Conservation (phyloP, 768 basidiomycete species). For the Cystofilobasidium ferigula region DNA sequence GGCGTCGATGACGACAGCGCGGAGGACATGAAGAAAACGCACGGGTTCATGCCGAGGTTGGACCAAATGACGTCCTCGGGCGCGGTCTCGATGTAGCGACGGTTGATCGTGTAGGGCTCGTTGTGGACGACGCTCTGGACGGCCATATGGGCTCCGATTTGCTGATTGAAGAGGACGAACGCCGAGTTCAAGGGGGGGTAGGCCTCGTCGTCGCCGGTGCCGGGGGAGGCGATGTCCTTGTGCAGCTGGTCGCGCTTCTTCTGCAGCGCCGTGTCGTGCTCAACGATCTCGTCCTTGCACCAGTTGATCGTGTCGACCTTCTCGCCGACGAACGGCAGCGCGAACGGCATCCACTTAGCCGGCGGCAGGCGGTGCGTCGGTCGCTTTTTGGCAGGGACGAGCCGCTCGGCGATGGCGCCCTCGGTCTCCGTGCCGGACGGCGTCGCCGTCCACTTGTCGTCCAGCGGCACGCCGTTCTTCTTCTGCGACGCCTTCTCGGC, state of each 20-base stretch:
- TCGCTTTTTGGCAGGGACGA: conserved; percentile 60
- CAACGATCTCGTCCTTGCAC: conserved; percentile 62
- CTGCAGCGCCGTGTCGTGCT: conserved; percentile 44
- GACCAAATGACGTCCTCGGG: conserved; percentile 86
- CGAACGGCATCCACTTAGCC: conserved; percentile 44
- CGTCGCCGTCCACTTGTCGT: conserved; percentile 28
- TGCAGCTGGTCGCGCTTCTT: conserved; percentile 31
- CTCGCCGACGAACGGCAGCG: conserved; percentile 52
- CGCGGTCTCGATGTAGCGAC: conserved; percentile 65
- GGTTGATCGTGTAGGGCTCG: conserved; percentile 59
- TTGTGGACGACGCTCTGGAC: conserved; percentile 64
- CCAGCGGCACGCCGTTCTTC: conserved; percentile 33
- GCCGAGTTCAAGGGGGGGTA: conserved; percentile 39
- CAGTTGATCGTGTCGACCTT: conserved; percentile 92
- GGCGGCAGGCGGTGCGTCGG: conserved; percentile 63
- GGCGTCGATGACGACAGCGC: no score
- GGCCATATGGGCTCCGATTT: conserved; percentile 85
- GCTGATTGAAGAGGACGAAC: conserved; percentile 38
- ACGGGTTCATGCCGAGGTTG: conserved; percentile 79
- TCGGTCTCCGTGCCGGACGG: conserved; percentile 30
- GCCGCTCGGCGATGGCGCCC: conserved; percentile 44
- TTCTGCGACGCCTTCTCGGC: conserved; percentile 37
- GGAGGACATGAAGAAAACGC: no score
- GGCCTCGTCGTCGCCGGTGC: conserved; percentile 31
- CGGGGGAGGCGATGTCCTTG: conserved; percentile 32